A percentile compares a stretch with the other conserved stretches of the same genome.
phyloP scores from a whole-genome alignment of 345 rosid species.

The Populus davidiana region DNA sequence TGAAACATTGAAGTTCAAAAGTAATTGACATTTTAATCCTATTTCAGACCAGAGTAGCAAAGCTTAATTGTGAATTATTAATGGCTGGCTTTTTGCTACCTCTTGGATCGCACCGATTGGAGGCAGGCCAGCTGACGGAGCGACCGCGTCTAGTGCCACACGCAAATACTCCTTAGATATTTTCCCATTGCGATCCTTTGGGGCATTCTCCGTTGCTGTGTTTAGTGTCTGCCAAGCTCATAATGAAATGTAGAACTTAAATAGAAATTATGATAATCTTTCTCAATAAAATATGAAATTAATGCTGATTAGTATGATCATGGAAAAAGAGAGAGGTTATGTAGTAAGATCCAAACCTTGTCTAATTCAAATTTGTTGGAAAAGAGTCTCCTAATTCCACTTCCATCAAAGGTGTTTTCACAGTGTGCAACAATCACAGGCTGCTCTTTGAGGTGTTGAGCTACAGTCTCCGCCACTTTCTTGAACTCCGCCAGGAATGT shows the following conservation, averaged over 20 bases:
- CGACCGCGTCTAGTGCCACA: conserved; percentile 58
- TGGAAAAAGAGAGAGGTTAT: not conserved
- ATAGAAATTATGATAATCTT: not conserved
- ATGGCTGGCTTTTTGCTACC: conserved; percentile 35
- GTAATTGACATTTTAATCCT: not conserved
- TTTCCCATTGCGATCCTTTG: conserved; percentile 68
- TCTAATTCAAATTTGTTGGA: conserved; percentile 81
- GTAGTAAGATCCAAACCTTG: conserved; percentile 43
- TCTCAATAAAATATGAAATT: not conserved
- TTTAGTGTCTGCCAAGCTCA: conserved; percentile 47
- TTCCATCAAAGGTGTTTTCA: conserved; percentile 84
- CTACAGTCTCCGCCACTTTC: conserved; percentile 59
- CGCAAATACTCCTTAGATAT: conserved; percentile 63
- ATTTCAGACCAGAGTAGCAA: not conserved
- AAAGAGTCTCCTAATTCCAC: conserved; percentile 64
- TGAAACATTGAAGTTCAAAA: conserved; percentile 21
- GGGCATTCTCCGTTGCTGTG: conserved; percentile 47
- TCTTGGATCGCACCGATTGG: conserved; percentile 78
- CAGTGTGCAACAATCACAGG: conserved; percentile 94
- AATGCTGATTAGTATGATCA: not conserved
- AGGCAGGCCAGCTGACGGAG: conserved; percentile 76
- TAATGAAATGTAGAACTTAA: not conserved
- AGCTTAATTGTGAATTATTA: not conserved
- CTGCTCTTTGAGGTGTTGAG: conserved; percentile 77
- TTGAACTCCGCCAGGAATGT: conserved; percentile 62